Base-by-base conservation (phyloP, 2,329 filamentous ascomycete genomes). In the Microdochium nivale region DNA sequence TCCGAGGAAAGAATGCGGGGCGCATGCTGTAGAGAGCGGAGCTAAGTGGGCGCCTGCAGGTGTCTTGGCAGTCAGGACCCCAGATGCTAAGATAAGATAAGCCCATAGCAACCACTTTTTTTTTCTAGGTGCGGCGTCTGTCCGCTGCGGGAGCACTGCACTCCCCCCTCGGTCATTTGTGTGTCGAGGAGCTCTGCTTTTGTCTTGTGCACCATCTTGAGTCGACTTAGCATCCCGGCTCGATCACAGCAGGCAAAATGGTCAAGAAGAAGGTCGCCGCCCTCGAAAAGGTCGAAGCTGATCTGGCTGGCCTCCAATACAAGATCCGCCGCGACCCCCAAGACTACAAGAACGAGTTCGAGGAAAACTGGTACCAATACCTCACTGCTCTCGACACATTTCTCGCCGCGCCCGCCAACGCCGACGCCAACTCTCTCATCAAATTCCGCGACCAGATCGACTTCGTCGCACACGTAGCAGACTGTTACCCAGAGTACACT, bases 211-310 rank as follows among this genome's bases (percentile, higher is more conserved):
- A 23, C 40, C 40, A 7, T 44, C 16, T 19, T n/a, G n/a, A n/a
- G n/a, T n/a, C n/a, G n/a, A 16, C 14, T 19, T 16, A 3, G 7
- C 33, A 9, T 7, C 13, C 4, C 13, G n/a, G 5, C 33, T 37
- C 33, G n/a, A 37, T 16, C 19, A 21, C 49, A 52, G 27, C 21
- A 19, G 30, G 10, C 52, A 69, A 55, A 46, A 94, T 90, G 83
- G 88, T 83, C 54, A 96, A 96, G 73, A 81, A 90, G 68, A 95
- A 94, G 74, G 80, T 96, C 53, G 89, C 88, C 52, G 91, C 91
- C 55, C 83, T 96, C 69, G 91, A 96, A 73, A 96, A 96, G 79
- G 84, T 96, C 60, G 91, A 96, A 66, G 91, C 90, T 32, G 90
- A 95, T 70, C 76, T 95, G 79, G 84, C 90, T 57, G 94, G 87